Evolutionary conservation across 768 basidiomycete genomes (phyloP), one percentile per base, ranked within the genome.

Genomic region (Mycena metata): DNA sequence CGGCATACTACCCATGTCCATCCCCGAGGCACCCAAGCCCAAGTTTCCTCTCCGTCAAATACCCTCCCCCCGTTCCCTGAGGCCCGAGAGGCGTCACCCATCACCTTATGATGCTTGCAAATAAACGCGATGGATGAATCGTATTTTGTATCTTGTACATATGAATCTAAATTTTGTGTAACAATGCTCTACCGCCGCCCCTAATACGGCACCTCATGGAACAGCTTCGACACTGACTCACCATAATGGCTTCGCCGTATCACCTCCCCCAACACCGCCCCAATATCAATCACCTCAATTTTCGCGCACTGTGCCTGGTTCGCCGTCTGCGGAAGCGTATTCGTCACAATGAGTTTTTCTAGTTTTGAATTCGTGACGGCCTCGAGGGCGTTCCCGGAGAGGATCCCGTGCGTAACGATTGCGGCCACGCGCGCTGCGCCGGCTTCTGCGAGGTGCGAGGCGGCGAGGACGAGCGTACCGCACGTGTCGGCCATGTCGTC

Each of bases 401-500:
- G 83, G 58, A 99, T 96, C 42, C 98, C 98, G 77, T 99, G 98
- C 43, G 96, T 97, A 69, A 99, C 96, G 78, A 99, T 90, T 66
- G 93, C 98, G 78, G 91, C 92, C 72, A 96, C 91, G 79, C 90
- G 90, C 47, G 84, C 77, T 12, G 96, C 96, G 3, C 97, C 97
- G 9, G 94, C 95, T 73, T 98, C 95, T 36, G 90, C 83, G 63
- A 99, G 86, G 70, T 98, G 95, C 71, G 88, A 85, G 9, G 97
- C 95, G 1, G 98, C 98, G 61, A 98, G 86, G 72, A 93, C 91
- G 68, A 99, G 88, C 66, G 98, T 99, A 60, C 95, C 95, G 74
- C 95, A 97, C 47, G 96, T 97, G 80, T 97, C 95, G 35, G 96
- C 95, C 96, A 99, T 98, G 84, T 99, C 98, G 84, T 99, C 98